Conservation (phyloP, 2,329 filamentous ascomycete genomes). For the Thielaviopsis ethacetica region DNA sequence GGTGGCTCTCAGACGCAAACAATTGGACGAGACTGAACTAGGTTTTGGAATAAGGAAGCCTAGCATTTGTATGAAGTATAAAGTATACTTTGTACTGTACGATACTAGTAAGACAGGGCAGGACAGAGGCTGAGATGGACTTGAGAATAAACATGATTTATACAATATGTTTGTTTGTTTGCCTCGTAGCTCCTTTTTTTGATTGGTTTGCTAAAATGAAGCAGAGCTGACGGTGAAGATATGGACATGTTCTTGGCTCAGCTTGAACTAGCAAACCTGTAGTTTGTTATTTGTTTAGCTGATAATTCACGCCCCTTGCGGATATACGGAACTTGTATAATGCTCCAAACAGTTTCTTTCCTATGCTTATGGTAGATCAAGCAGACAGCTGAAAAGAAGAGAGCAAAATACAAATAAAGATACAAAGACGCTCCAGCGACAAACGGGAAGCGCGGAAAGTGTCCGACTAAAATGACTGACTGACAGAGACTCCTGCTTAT, state of each 20-base stretch:
- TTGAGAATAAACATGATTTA: background rate
- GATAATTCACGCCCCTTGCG: no score
- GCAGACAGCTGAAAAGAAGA: no score
- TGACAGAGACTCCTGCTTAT: background rate
- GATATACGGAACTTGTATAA: no score
- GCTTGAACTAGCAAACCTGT: no score
- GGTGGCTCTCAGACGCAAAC: background rate
- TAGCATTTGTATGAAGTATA: no score
- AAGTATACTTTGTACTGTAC: no score
- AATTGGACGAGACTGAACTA: background rate
- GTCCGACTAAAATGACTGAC: background rate
- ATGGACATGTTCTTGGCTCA: background rate
- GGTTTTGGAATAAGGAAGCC: no score
- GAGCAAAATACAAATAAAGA: no score
- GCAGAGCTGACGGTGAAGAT: conserved; percentile 2
- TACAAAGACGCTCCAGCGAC: background rate
- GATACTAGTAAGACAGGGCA: no score
- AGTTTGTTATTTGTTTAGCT: no score
- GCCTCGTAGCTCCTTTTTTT: background rate
- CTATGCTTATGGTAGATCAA: no score
- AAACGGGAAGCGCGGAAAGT: background rate
- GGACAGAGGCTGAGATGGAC: background rate
- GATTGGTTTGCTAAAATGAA: background rate
- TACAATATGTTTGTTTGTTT: background rate
- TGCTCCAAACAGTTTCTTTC: no score